Conservation (phyloP, 1,139 yeast genomes). For the Torulaspora pretoriensis region DNA sequence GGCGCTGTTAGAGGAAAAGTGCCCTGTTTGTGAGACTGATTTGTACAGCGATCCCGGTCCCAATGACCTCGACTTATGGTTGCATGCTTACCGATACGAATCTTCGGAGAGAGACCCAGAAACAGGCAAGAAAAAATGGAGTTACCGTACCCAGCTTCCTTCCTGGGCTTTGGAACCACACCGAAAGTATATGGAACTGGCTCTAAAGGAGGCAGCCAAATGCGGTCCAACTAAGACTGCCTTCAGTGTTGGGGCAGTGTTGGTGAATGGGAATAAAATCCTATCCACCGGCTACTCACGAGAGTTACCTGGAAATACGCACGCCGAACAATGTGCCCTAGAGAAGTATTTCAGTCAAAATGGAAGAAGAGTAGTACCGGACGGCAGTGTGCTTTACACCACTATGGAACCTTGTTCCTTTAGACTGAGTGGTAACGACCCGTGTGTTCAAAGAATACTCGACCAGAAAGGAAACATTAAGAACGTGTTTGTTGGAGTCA, state of each 20-base stretch:
- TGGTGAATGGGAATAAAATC: slow-evolving; percentile 62
- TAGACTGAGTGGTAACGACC: slow-evolving; percentile 82
- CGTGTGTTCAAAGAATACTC: slow-evolving; percentile 80
- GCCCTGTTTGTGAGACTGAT: slow-evolving; percentile 67
- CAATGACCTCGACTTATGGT: slow-evolving; percentile 79
- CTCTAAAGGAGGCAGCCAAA: slow-evolving; percentile 71
- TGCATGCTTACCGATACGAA: slow-evolving; percentile 80
- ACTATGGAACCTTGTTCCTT: slow-evolving; percentile 98
- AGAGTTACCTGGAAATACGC: slow-evolving; percentile 92
- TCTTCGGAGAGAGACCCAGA: slow-evolving; percentile 42
- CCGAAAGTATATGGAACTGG: slow-evolving; percentile 50
- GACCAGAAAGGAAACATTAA: slow-evolving; percentile 48
- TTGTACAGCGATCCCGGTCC: slow-evolving; percentile 85
- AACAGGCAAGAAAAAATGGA: slow-evolving; percentile 48
- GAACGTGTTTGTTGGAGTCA: slow-evolving; percentile 85
- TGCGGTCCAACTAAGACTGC: slow-evolving; percentile 85
- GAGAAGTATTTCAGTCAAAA: slow-evolving; percentile 55
- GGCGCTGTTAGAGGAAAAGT: slow-evolving; percentile 50
- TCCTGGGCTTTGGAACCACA: slow-evolving; percentile 76
- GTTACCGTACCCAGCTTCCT: slow-evolving; percentile 74
- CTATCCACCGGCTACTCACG: slow-evolving; percentile 82
- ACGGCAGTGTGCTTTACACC: slow-evolving; percentile 79
- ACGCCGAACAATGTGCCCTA: slow-evolving; percentile 90
- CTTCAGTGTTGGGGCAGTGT: slow-evolving; percentile 88
- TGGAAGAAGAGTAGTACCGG: slow-evolving; percentile 53